Base-by-base conservation (phyloP, 2,329 filamentous ascomycete species). In the Aspergillus spinulosporus region DNA sequence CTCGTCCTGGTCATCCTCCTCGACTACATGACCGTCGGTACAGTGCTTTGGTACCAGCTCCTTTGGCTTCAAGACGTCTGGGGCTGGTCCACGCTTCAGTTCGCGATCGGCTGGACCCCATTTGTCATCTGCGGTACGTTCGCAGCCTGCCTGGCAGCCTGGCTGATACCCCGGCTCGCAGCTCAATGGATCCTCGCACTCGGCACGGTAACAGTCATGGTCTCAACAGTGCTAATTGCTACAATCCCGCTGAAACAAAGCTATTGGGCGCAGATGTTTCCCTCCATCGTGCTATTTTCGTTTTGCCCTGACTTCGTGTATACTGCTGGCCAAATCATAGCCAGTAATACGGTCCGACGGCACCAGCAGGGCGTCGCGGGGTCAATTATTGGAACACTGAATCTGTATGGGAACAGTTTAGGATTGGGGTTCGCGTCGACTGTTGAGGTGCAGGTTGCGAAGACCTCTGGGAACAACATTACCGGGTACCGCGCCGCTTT, bases 291-390 rank as follows among this genome's bases (percentile, higher is more conserved):
- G 4, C 59, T 75, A 6, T 66, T 69, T 26, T 58, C 66, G 0
- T 73, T 73, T 61, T 79, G 76, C 31, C 78, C 79, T 0, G 81
- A 83, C 57, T 75, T 83, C 2, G 73, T 81, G 4, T 82, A 77
- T 52, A 77, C 79, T 0, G 78, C 78, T 0, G 79, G 79, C 0
- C 79, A 83, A 57, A 79, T 84, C 3, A 81, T 83, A 52, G 78
- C 80, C 0, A 82, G 80, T 53, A 82, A 83, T 55, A 75, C 74
- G 0, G 80, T 83, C 31, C 70, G 64, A 2, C 70, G 73, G 2
- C 71, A 74, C 4, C 73, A 84, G 21, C 80, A 84, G 49, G 81
- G 82, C 0, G 71, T 83, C 2, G 81, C 80, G 0, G 78, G 75
- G 0, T 78, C 74, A 11, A 65, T 84, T 2, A 74, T 84, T 5